Evolutionary conservation across 1,139 yeast genomes (phyloP), one percentile per base, ranked within the genome.

Genomic region (Kluyveromyces marxianus): DNA sequence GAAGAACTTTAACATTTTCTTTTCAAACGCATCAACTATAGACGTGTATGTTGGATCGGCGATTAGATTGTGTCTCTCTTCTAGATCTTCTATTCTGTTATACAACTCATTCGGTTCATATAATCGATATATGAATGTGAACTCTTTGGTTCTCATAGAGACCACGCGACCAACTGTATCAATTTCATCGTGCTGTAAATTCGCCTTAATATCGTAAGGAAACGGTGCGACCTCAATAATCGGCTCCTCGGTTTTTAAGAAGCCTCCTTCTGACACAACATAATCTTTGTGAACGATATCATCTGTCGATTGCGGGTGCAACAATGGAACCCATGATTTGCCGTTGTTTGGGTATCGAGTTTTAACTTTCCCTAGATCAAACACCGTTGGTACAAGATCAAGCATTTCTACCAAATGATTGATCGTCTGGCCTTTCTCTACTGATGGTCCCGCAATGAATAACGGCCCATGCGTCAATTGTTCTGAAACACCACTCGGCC

Each of bases 401-500:
- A 52, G 54, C 54, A 53, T 53, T 37, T 52, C 56, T 33, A 46
- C 34, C 21, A 51, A 35, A 4, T 49, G 27, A 36, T 52, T 45
- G 4, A 49, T 35, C 4, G 39, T 37, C 35, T 35, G 38, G 33
- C 44, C 44, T 34, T 34, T 26, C n/a, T 44, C 4, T n/a, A 44
- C 29, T 24, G 28, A 34, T 5, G 46, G 44, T 6, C 46, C 46
- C 2, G 44, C 4, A 24, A 44, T 39, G 30, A 44, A 39, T 35
- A 44, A 39, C 4, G 55, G 55, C 31, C 50, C 55, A 41, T 52
- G 54, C 25, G 48, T 48, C 24, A 52, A 39, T 21, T 40, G 41
- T 25, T 52, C 52, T 7, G 52, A 48, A 6, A 52, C 53, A 3
- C 55, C 55, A 39, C 52, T 48, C 8, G 55, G 55, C 55, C 55